These are phyloP conservation scores for Pichia scutulata DNA, from an alignment of 805 yeast species.

Conservation along the genomic window DNA sequence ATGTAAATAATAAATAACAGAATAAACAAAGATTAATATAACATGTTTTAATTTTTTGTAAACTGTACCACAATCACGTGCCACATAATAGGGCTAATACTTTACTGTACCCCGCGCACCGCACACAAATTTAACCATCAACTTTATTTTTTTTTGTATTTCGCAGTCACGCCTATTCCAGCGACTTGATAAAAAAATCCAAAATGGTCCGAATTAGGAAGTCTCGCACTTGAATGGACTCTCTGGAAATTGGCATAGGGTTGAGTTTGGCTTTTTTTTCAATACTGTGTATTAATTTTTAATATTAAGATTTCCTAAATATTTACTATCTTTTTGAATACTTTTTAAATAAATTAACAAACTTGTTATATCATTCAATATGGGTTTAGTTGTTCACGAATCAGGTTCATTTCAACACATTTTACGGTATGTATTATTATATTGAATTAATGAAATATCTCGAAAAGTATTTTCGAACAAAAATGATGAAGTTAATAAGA, in stretches of 20 bases:
- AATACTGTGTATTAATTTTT: background rate
- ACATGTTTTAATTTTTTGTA: no score
- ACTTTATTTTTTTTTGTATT: background rate
- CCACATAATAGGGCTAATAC: background rate
- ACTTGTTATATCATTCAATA: slow-evolving; percentile 4
- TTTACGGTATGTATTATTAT: slow-evolving; percentile 74
- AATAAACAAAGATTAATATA: background rate
- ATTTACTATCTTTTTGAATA: background rate
- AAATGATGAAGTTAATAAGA: background rate
- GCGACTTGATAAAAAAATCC: background rate
- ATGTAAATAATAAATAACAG: background rate
- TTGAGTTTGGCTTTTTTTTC: background rate
- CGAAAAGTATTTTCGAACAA: background rate
- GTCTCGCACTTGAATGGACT: background rate
- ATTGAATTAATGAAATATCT: background rate
- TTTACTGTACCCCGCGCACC: background rate
- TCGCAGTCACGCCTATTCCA: background rate
- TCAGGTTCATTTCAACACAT: slow-evolving; percentile 99
- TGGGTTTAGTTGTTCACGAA: slow-evolving; percentile 80
- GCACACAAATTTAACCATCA: background rate
- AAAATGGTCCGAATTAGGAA: background rate
- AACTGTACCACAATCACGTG: background rate
- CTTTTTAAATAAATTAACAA: background rate
- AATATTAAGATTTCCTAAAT: background rate
- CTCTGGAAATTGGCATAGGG: background rate